Evolutionary conservation across 176 grass and related monocot species (phyloP), one percentile per base, ranked within the genome.

Genomic region (Carex cristatella): DNA sequence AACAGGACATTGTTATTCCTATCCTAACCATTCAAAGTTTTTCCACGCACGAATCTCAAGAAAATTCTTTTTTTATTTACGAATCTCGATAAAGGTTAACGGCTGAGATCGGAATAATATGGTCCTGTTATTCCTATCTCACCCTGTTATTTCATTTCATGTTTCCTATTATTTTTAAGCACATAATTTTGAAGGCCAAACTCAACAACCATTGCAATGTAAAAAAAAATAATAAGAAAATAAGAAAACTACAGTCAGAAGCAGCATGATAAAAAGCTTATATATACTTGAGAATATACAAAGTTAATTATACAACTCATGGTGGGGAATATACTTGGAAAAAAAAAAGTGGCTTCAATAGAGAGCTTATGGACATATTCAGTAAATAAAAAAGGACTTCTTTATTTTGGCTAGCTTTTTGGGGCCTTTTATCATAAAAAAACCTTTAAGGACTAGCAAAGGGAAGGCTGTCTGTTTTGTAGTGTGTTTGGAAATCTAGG

Each of bases 341-440:
- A 15, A 37, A 37, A 33, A 81, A 83, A 82, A 37, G 38, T 83
- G 42, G 18, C 63, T 15, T 7, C 19, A 13, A 16, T 54, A 32
- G 15, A n/a, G 8, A 64, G 11, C 16, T 60, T 84, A 85, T 85
- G 84, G 55, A 58, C n/a, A 46, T 23, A 71, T 64, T 65, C 33
- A 64, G 28, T 77, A 49, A 85, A 19, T 37, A 63, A 15, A 73
- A 73, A 30, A 7, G 3, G 3, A 0, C 0, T 2, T 48, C 57
- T 27, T 3, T 48, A 57, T 19, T 85, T 64, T 35, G 33, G 78
- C 42, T 78, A 31, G 57, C 60, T 38, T 33, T 82, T 85, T 61
- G 15, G 55, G 35, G 40, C 65, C 28, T 85, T 85, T 77, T 49
- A 74, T 23, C 40, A 83, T 81, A 42, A 64, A 81, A 63, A 81